A percentile compares a stretch with the other conserved stretches of the same genome.
These are phyloP conservation scores for Zelopaecilomyces penicillatus DNA, from an alignment of 2,329 filamentous ascomycete species.

Conservation along the genomic window DNA sequence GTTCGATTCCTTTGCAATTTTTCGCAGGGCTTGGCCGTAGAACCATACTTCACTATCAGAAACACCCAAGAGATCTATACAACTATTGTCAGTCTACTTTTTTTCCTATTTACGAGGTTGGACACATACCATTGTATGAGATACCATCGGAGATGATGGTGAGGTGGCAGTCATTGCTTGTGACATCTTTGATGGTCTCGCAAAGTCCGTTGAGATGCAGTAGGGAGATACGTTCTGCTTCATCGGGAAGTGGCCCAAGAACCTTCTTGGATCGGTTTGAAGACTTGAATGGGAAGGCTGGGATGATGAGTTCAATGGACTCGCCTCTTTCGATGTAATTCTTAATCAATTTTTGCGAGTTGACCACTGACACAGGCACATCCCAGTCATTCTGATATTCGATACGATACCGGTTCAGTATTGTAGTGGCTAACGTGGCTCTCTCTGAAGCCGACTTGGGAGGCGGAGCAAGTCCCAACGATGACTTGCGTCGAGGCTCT, in stretches of 20 bases:
- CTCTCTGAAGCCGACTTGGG: neutral
- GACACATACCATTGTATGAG: constrained; percentile 23
- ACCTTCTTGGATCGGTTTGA: constrained; percentile 22
- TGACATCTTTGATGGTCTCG: constrained; percentile 27
- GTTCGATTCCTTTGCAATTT: constrained; percentile 24
- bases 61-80: constrained; percentile 29
- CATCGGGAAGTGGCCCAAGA: constrained; percentile 28
- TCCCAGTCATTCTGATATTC: constrained; percentile 4
- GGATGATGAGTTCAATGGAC: constrained; percentile 7
- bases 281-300: constrained; percentile 16
- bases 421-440: neutral
- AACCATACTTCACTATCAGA: constrained; percentile 32
- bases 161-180: constrained; percentile 30
- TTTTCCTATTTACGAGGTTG: constrained; percentile 15
- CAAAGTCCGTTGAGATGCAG: constrained; percentile 31
- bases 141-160: constrained; percentile 30
- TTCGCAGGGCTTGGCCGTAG: constrained; percentile 27
- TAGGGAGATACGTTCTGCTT: constrained; percentile 34
- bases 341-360: neutral
- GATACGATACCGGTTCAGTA: constrained; percentile 3
- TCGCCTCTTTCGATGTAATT: neutral
- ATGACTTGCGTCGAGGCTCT: neutral
- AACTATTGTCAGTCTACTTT: constrained; percentile 5
- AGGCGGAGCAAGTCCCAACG: neutral
- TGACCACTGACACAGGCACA: neutral